These are phyloP conservation scores for Xylaria hypoxylon DNA, from an alignment of 2,329 filamentous ascomycete species.

Conservation along the genomic window DNA sequence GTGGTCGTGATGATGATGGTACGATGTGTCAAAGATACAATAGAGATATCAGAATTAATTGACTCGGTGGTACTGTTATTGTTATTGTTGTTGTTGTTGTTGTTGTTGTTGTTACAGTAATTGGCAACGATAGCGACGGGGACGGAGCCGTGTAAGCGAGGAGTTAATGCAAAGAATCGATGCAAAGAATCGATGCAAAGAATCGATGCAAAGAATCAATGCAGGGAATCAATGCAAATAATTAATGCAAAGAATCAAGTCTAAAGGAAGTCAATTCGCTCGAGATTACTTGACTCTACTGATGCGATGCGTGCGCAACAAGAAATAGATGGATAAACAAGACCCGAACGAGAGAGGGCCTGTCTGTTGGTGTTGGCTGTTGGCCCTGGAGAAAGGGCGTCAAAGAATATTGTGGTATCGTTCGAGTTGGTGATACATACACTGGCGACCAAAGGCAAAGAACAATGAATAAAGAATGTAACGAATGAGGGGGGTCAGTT, in stretches of 20 bases:
- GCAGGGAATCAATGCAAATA: background rate
- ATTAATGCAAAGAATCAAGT: slow-evolving; percentile 2
- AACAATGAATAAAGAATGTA: background rate
- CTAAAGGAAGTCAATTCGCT: slow-evolving; percentile 23
- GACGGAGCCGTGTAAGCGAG: slow-evolving; percentile 18
- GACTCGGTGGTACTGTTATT: background rate
- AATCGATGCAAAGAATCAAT: background rate
- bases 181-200: background rate
- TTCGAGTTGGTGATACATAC: background rate
- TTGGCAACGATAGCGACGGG: slow-evolving; percentile 22
- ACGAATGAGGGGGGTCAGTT: slow-evolving; percentile 15
- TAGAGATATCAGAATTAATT: background rate
- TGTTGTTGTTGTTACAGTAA: background rate
- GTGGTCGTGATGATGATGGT: too few species aligned
- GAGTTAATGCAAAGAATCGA: slow-evolving; percentile 6
- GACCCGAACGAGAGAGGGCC: slow-evolving; percentile 37
- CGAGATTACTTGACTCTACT: slow-evolving; percentile 1
- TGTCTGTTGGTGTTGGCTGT: background rate
- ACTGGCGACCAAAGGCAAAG: background rate
- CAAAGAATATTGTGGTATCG: slow-evolving; percentile 26
- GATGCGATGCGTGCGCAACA: background rate
- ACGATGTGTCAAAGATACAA: background rate
- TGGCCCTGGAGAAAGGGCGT: slow-evolving; percentile 19
- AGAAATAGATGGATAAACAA: background rate
- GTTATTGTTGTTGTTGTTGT: background rate